Conservation (phyloP, 768 basidiomycete genomes). For the Naganishia onofrii region DNA sequence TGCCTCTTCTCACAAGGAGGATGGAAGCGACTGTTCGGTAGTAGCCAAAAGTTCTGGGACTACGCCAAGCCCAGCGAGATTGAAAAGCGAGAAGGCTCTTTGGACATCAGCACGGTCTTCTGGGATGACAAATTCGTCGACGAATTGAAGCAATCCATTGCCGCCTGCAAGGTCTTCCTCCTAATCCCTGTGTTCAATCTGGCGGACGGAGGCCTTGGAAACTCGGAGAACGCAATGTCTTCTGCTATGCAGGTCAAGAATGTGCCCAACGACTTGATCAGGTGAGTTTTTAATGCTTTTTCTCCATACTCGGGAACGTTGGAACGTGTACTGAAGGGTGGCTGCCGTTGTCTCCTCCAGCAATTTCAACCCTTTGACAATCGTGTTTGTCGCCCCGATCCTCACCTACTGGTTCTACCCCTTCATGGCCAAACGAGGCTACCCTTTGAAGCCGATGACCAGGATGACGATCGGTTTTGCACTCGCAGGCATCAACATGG, state of each 20-base stretch:
- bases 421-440: conserved; percentile 36
- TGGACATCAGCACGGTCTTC: conserved; percentile 36
- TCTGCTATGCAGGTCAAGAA: conserved; percentile 45
- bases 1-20: conserved; percentile 39
- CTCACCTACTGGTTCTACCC: conserved; percentile 48
- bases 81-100: conserved; percentile 30
- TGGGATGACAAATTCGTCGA: conserved; percentile 52
- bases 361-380: conserved; percentile 49
- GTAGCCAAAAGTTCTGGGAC: conserved; percentile 47
- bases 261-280: conserved; percentile 43
- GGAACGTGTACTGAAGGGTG: too few species aligned
- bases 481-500: conserved; percentile 35
- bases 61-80: conserved; percentile 46
- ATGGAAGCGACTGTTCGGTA: conserved; percentile 34
- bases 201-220: conserved; percentile 48
- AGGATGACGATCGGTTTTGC: conserved; percentile 37
- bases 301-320: not conserved
- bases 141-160: conserved; percentile 44
- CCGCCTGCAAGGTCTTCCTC: conserved; percentile 46
- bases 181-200: conserved; percentile 48
- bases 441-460: conserved; percentile 43
- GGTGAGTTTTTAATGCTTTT: not conserved
- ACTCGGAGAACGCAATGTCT: conserved; percentile 44
- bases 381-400: conserved; percentile 44
- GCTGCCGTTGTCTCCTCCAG: conserved; percentile 26